Base-by-base conservation (phyloP, 169 alveolate species). In the Plasmodium coatneyi region DNA sequence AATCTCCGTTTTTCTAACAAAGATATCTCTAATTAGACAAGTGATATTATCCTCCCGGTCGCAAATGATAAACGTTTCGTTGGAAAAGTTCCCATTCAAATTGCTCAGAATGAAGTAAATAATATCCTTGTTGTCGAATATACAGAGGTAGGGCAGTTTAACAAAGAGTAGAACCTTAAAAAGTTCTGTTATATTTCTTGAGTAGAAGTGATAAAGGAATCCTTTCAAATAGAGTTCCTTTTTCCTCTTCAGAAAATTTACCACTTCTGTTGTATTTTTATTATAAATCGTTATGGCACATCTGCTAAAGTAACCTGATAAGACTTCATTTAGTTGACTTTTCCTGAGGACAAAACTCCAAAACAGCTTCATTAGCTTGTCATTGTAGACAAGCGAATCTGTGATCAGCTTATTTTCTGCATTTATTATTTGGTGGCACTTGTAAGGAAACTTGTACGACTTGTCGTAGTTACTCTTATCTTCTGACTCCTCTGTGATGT, bases 11-110 rank as follows among this genome's bases (percentile, higher is more conserved):
- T 86, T 86, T 39, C 93, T 36, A 32, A 76, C 93, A 74, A 86
- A 86, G 43, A 86, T 74, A 76, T 86, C 93, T 30, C 93, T 86
- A 74, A 86, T 86, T 9, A 86, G 66, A 86, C 93, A 86, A 1
- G 93, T 78, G 16, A 86, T 86, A 36, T 86, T 86, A 76, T 86
- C 93, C 70, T 86, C 93, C 46, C 86, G 52, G 54, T 86, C 93
- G 34, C 78, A 86, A 5, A 74, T 49, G 0, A 86, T 76, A 86
- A 74, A 86, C 5, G 14, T 12, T 34, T 86, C 39, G 5, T 86
- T 56, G 5, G 70, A 54, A 52, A 86, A 86, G 3, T 86, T 56
- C 5, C 93, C 93, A 74, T 86, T 76, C 60, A 86, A 52, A 76
- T 86, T 86, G 19, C 93, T 86, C n/a, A 86, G 56, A 25, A 86